Percentiles rank a stretch among this genome's conserved stretches.
phyloP scores from a whole-genome alignment of 768 basidiomycete species.

The Gelatoporia subvermispora region DNA sequence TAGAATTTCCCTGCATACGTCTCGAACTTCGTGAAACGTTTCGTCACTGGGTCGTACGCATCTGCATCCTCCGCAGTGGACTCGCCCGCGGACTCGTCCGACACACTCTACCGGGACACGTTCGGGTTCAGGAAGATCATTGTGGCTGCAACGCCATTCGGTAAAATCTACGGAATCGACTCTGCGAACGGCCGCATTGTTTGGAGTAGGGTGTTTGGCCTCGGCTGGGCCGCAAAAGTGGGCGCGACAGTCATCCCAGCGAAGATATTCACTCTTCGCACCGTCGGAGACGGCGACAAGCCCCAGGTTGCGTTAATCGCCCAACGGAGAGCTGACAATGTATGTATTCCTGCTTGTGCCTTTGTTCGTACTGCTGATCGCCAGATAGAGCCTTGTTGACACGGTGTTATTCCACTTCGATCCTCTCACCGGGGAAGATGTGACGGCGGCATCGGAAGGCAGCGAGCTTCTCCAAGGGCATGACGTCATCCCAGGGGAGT shows the following conservation, averaged over 20 bases:
- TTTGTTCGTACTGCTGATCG: background rate
- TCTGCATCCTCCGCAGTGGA: constrained; percentile 38
- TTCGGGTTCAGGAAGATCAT: constrained; percentile 88
- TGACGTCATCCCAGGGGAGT: constrained; percentile 55
- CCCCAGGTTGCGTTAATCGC: constrained; percentile 62
- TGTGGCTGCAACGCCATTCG: constrained; percentile 61
- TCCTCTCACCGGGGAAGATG: constrained; percentile 72
- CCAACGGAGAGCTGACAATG: constrained; percentile 59
- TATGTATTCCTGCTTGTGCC: constrained; percentile 27
- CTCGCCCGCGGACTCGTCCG: constrained; percentile 28
- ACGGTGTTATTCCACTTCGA: constrained; percentile 76
- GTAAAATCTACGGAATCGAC: constrained; percentile 81
- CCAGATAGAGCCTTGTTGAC: constrained; percentile 50
- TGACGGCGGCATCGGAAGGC: constrained; percentile 13
- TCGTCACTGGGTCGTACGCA: constrained; percentile 63
- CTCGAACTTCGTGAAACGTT: constrained; percentile 61
- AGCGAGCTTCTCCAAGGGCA: constrained; percentile 47
- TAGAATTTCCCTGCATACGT: constrained; percentile 72
- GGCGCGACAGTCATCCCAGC: constrained; percentile 54
- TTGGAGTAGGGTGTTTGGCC: constrained; percentile 76
- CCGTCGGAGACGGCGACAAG: constrained; percentile 38
- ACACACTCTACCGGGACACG: constrained; percentile 55
- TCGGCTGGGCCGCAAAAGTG: constrained; percentile 57
- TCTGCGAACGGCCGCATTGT: constrained; percentile 70
- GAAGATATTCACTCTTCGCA: constrained; percentile 54